phyloP scores from a whole-genome alignment of 306 rosid species.

The Oxytropis ochrocephala region DNA sequence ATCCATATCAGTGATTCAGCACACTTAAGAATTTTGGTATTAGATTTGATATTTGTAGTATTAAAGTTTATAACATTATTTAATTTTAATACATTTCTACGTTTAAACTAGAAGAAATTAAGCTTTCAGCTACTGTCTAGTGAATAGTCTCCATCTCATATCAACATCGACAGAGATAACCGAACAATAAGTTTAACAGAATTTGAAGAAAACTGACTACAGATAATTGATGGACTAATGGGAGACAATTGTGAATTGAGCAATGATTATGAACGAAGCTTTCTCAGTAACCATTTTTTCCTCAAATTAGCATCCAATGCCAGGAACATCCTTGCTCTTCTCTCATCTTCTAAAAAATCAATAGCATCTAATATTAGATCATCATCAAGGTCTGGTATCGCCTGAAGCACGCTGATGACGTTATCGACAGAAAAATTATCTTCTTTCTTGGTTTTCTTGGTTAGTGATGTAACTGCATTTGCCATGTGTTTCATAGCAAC shows the following conservation, averaged over 20 bases:
- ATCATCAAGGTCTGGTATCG: constrained; percentile 46
- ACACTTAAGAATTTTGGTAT: too few relatives aligned
- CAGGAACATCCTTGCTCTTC: constrained; percentile 44
- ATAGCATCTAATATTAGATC: constrained; percentile 43
- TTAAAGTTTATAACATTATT: too few relatives aligned
- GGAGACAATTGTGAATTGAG: background rate
- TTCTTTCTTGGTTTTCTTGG: constrained; percentile 43
- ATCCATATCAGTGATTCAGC: too few relatives aligned
- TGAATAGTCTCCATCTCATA: background rate
- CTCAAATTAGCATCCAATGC: constrained; percentile 35
- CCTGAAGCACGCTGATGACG: constrained; percentile 33
- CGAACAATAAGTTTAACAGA: background rate
- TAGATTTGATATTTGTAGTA: too few relatives aligned
- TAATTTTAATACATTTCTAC: too few relatives aligned
- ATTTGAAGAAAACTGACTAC: background rate
- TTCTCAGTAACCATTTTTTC: constrained; percentile 46
- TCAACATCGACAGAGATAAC: background rate
- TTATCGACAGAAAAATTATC: constrained; percentile 29
- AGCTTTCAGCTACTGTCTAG: background rate
- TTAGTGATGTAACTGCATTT: constrained; percentile 34
- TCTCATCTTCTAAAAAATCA: constrained; percentile 46
- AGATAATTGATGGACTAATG: background rate
- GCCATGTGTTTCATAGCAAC: constrained; percentile 27
- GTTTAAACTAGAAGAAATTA: background rate
- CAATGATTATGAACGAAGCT: constrained; percentile 29